phyloP scores from a whole-genome alignment of 2,329 filamentous ascomycete genomes.

The Penicillium sclerotigenum region DNA sequence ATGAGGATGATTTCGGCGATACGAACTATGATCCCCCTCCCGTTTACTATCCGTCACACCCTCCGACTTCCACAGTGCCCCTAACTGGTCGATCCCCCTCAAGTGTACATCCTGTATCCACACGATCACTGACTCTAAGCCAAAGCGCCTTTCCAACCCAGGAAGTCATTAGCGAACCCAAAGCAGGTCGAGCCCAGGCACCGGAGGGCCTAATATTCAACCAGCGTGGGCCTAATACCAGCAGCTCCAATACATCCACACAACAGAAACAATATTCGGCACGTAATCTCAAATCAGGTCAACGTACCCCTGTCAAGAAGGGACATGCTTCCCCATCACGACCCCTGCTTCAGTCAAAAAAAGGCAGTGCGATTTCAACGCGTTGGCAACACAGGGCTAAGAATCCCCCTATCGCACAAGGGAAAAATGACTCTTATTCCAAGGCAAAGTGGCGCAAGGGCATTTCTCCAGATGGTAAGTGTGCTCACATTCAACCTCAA shows the following conservation, averaged over 20 bases:
- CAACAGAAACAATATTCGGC: neutral
- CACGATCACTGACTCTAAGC: neutral
- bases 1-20: neutral
- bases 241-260: no score
- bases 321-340: neutral
- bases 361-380: neutral
- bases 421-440: neutral
- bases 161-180: neutral
- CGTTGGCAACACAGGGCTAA: neutral
- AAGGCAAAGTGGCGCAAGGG: constrained; percentile 4
- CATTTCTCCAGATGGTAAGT: neutral
- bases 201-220: neutral
- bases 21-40: neutral
- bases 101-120: neutral
- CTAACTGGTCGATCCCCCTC: neutral
- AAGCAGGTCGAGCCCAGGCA: neutral
- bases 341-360: neutral
- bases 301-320: no score
- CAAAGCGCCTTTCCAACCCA: neutral
- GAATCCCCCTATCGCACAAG: neutral
- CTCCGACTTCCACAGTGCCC: neutral
- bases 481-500: no score
- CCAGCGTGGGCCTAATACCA: neutral
- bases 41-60: neutral
- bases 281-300: neutral